Evolutionary conservation across 2,329 filamentous ascomycete species (phyloP), one percentile per base, ranked within the genome.

Genomic region (Nemania sp.): DNA sequence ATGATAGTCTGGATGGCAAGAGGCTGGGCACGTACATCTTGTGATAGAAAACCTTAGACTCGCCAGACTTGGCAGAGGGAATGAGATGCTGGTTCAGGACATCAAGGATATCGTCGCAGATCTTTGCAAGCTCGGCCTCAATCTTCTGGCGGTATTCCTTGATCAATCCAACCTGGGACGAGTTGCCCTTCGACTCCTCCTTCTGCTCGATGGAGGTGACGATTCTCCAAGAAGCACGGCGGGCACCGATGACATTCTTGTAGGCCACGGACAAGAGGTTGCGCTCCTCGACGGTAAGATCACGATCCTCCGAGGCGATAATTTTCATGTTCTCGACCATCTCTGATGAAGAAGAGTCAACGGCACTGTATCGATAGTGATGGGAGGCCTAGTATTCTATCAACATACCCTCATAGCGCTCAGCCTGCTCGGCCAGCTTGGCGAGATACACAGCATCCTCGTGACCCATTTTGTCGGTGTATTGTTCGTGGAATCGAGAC

Each of bases 321-420:
- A 90, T 86, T 87, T 97, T 97, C 93, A 97, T 97, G 86, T 97
- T 96, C 83, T 96, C 91, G 67, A 97, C 93, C 93, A 97, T 97
- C 80, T 97, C 93, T 97, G 77, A 54, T 63, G 42, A 58, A 33
- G 52, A 36, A 47, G 30, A n/a, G 40, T 64, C 52, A 64, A 61
- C 48, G 36, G 44, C 17, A 53, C 42, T 34, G 45, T 39, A 39
- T 44, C 26, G 40, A 20, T 49, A 40, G 14, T 19, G 34, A 39
- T 33, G 49, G 22, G 30, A 42, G 36, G 4, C 28, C n/a, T 37
- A 49, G 40, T 39, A 37, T 41, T 33, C 51, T 30, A 9, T 61
- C 57, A 49, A 77, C 83, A 72, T 81, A 97, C 94, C 94, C 84
- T 99, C 94, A 80, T 99, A 99, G 77, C 94, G 93, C 88, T 99